These are phyloP conservation scores for Clavispora vitiphila DNA, from an alignment of 805 yeast species.

Conservation along the genomic window DNA sequence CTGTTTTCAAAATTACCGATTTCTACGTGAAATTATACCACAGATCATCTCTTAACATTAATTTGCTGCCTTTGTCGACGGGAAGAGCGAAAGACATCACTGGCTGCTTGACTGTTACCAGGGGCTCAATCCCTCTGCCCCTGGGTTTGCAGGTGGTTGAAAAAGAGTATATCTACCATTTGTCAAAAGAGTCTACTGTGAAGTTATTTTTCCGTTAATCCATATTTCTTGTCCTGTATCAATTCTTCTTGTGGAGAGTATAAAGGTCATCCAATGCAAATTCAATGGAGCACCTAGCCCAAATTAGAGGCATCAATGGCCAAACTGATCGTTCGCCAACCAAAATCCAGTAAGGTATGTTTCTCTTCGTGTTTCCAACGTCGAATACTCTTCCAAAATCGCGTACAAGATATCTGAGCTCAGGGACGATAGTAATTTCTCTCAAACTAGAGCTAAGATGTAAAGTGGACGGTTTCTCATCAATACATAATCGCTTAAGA, in stretches of 20 bases:
- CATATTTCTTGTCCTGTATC: too few species aligned
- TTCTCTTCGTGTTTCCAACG: constrained; percentile 61
- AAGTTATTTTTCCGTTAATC: constrained; percentile 42
- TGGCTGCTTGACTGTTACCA: constrained; percentile 58
- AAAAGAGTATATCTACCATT: constrained; percentile 58
- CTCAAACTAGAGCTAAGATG: constrained; percentile 55
- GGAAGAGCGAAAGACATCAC: constrained; percentile 83
- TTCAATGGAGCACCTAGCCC: constrained; percentile 88
- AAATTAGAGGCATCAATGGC: constrained; percentile 80
- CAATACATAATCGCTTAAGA: constrained; percentile 73
- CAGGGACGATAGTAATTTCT: constrained; percentile 90
- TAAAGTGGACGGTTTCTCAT: constrained; percentile 73
- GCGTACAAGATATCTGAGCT: constrained; percentile 59
- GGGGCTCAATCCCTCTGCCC: constrained; percentile 44
- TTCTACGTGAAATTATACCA: constrained; percentile 46
- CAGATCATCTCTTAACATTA: constrained; percentile 47
- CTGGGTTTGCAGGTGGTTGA: constrained; percentile 36
- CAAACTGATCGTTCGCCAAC: constrained; percentile 92
- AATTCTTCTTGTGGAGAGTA: constrained; percentile 35
- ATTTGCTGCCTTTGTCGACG: constrained; percentile 63
- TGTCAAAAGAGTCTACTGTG: constrained; percentile 49
- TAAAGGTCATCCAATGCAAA: constrained; percentile 78
- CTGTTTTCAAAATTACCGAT: constrained; percentile 40
- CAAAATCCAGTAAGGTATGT: constrained; percentile 81
- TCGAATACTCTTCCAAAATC: constrained; percentile 77